These are phyloP conservation scores for Pythium aquatile DNA, from an alignment of 352 stramenopile genomes.

Conservation along the genomic window DNA sequence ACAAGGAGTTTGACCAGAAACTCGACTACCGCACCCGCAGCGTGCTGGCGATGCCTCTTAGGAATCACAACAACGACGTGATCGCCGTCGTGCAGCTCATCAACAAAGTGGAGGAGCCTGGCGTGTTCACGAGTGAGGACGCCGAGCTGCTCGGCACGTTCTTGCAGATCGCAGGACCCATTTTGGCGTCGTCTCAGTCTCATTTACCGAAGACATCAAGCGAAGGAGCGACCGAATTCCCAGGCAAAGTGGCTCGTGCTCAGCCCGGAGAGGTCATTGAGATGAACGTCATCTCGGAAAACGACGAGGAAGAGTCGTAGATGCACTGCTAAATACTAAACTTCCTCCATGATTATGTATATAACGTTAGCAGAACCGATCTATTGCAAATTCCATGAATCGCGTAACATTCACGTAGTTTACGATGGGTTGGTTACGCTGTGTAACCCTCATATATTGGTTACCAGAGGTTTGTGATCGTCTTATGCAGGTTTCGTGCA, in stretches of 20 bases:
- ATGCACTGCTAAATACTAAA: neutral
- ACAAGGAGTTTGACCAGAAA: constrained; percentile 88
- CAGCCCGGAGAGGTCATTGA: constrained; percentile 51
- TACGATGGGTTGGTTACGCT: neutral
- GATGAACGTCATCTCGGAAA: constrained; percentile 83
- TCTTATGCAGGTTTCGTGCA: neutral
- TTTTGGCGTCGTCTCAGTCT: constrained; percentile 84
- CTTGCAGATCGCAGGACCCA: constrained; percentile 85
- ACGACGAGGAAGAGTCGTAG: constrained; percentile 67
- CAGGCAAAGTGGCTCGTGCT: constrained; percentile 42
- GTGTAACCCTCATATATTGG: neutral
- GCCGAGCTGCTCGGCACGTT: constrained; percentile 87
- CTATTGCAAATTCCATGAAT: neutral
- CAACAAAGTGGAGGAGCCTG: constrained; percentile 76
- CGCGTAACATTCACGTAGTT: neutral
- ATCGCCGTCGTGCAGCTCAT: constrained; percentile 89
- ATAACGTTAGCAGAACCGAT: neutral
- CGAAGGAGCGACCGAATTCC: constrained; percentile 59
- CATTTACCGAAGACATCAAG: constrained; percentile 59
- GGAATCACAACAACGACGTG: constrained; percentile 62
- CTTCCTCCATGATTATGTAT: constrained; percentile 1
- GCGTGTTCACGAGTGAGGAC: constrained; percentile 84
- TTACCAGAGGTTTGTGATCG: neutral
- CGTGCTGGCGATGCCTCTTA: constrained; percentile 87
- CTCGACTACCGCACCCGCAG: constrained; percentile 84